These are phyloP conservation scores for Wilcoxina mikolae DNA, from an alignment of 495 filamentous ascomycete species.

Conservation along the genomic window DNA sequence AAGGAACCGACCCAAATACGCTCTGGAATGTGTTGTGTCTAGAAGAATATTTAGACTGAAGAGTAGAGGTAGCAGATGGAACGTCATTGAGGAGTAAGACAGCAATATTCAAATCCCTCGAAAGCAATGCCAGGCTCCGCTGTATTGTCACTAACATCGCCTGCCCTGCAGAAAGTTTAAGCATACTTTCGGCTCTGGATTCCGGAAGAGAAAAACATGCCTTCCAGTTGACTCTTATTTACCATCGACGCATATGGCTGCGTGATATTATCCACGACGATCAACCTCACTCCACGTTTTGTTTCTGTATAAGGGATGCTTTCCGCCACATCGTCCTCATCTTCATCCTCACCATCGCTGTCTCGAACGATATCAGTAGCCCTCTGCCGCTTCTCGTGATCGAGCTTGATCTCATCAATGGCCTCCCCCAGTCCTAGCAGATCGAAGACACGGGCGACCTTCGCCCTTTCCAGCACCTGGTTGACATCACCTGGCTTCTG, in stretches of 20 bases:
- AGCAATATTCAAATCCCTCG: background rate
- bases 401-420: slow-evolving; percentile 20
- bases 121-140: slow-evolving; percentile 7
- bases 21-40: background rate
- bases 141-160: slow-evolving; percentile 9
- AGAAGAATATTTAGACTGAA: background rate
- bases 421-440: slow-evolving; percentile 24
- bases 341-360: background rate
- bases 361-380: background rate
- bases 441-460: slow-evolving; percentile 27
- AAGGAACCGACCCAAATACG: background rate
- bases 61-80: background rate
- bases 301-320: background rate
- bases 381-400: background rate
- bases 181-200: slow-evolving; percentile 4
- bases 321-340: background rate
- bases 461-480: slow-evolving; percentile 22
- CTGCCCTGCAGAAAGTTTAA: slow-evolving; percentile 7
- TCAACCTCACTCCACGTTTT: slow-evolving; percentile 7
- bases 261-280: slow-evolving; percentile 21
- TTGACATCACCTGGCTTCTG: slow-evolving; percentile 3
- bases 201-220: background rate
- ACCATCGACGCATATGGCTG: slow-evolving; percentile 13
- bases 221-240: slow-evolving; percentile 12
- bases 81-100: background rate